Percentiles rank a stretch among this genome's conserved stretches.
These are phyloP conservation scores for Sarocladium oryzae DNA, from an alignment of 2,329 filamentous ascomycete genomes.

Conservation along the genomic window DNA sequence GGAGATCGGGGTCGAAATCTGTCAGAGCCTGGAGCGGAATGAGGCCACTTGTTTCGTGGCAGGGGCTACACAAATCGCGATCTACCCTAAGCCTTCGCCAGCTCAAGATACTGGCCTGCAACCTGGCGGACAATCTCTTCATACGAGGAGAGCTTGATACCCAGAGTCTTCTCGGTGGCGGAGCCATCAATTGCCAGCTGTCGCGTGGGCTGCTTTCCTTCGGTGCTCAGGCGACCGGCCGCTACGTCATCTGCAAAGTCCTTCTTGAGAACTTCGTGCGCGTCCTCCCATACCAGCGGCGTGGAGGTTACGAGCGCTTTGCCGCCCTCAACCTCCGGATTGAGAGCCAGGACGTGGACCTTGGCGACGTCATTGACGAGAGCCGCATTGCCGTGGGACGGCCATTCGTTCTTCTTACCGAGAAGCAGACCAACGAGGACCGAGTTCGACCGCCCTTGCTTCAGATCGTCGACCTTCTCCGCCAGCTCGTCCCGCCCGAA, in stretches of 20 bases:
- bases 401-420: neutral
- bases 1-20: too few species aligned
- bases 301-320: neutral
- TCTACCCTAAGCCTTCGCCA: too few species aligned
- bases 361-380: neutral
- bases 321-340: neutral
- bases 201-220: neutral
- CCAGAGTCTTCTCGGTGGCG: neutral
- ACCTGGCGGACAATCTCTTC: neutral
- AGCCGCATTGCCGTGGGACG: neutral
- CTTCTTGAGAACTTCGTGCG: neutral
- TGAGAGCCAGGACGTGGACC: neutral
- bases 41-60: too few species aligned
- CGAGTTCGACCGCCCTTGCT: neutral
- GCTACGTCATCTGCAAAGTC: neutral
- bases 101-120: neutral
- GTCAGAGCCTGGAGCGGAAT: too few species aligned
- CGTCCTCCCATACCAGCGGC: neutral
- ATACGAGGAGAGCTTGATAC: neutral
- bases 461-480: conserved; percentile 19
- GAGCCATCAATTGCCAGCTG: neutral
- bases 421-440: neutral
- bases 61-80: too few species aligned
- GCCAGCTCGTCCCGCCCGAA: conserved; percentile 29
- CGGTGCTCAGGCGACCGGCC: neutral